Evolutionary conservation across 768 basidiomycete genomes (phyloP), one percentile per base, ranked within the genome.

Genomic region (Collybiopsis luxurians): DNA sequence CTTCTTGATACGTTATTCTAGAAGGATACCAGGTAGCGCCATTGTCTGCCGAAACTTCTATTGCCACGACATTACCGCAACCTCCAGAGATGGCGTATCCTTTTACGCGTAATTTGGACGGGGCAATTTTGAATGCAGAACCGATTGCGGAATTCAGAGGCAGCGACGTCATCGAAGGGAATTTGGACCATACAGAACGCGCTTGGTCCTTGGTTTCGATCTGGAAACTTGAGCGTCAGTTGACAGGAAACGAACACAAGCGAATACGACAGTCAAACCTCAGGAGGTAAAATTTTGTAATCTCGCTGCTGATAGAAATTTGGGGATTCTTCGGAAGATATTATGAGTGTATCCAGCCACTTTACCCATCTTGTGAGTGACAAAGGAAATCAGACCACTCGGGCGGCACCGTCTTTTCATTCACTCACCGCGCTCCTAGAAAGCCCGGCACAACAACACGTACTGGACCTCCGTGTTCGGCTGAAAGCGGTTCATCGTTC

Each of bases 251-350:
- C 11, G 24, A 31, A 27, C 13, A 24, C 23, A 24, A 19, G 12
- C 28, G 39, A 27, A 38, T 42, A 11, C n/a, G 23, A 11, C 21
- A 66, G 75, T 43, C 61, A 34, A 6, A 81, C 79, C 45, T 72
- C 63, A 12, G 83, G 77, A 7, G 84, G 83, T 17, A 85, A 67
- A 53, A 88, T 69, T 60, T 83, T 88, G 69, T 89, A 90, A 66
- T 89, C 88, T 3, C 76, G 76, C 66, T 87, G 85, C 60, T 89
- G 86, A 64, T 87, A 89, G 67, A 82, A 87, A 64, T 85, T 87
- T 28, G 79, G 76, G 1, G 85, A 86, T 69, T 89, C 86, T 6
- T 69, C 64, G 0, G 67, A 23, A 4, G 84, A 80, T 56, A 88
- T 63, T 26, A 75, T 69, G 62, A 89, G 82, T 0, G 73, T 80